Base-by-base conservation (phyloP, 1,284 basidiomycete species). In the Boletellus deceptivus region DNA sequence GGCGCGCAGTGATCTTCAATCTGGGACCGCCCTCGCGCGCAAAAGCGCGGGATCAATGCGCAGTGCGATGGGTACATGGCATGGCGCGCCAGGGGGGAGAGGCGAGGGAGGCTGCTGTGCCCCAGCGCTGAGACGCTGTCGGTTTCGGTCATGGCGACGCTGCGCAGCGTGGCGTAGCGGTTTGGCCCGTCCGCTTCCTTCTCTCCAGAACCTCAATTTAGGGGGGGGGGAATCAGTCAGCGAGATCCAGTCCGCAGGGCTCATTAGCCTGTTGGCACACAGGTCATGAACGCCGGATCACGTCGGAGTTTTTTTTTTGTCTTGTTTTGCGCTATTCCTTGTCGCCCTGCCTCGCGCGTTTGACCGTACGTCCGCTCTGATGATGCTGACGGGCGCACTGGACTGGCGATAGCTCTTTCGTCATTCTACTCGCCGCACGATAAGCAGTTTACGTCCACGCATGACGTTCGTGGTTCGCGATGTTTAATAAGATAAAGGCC, bases 251-350 rank as follows among this genome's bases (percentile, higher is more conserved):
- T 31, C 45, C 13, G 38, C 61, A 13, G 59, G 61, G 60, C 61
- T 67, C 62, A 63, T 20, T 65, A 63, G 64, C 61, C 63, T 64
- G 0, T 48, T 16, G 35, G 9, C 24, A 39, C 5, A 34, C 8
- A 14, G 49, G 34, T 46, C 46, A 64, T 64, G 60, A 50, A 43
- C 52, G 36, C 31, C 48, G 57, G 46, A 62, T 64, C 17, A 17
- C 52, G 51, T 53, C 45, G 24, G 44, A 33, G 9, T 41, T 40
- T 49, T 54, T 46, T 43, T 27, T 25, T 9, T 20, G n/a, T n/a
- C n/a, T 20, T 20, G 20, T 20, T 20, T 20, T 20, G 4, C 34
- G 20, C 29, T 55, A 10, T 45, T 18, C 18, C 43, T 44, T 48
- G 44, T 58, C 41, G 38, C 22, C 18, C 17, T 40, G 25, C 25